Base-by-base conservation (phyloP, 108 stramenopile genomes). In the Nannochloropsis gaditana region DNA sequence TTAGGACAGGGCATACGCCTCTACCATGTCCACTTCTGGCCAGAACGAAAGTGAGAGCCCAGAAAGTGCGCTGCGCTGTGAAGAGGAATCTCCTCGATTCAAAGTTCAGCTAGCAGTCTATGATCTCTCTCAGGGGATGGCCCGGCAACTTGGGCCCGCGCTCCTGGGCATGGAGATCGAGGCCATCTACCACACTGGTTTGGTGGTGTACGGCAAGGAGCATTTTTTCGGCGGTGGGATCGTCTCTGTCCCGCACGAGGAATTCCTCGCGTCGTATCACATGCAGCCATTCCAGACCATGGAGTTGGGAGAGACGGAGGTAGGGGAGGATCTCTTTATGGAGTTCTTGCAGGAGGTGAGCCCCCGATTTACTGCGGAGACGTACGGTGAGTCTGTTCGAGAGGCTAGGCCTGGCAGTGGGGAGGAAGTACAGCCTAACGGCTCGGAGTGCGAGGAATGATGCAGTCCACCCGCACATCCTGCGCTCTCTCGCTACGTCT, bases 141-240 rank as follows among this genome's bases (percentile, higher is more conserved):
- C 91, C 2, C 17, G 11, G 11, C 81, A 45, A 4, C 84, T 91
- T 86, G 79, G 83, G 11, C 47, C 81, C 84, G 84, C 89, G 5
- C 43, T 91, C n/a, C 85, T 91, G 31, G 91, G 90, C 21, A 87
- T 90, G 86, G 89, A 90, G 73, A 91, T 91, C 43, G 90, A 90
- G 9, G 85, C 83, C 44, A 84, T 79, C 5, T 79, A 17, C 79
- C 84, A 43, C 79, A 84, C 79, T 11, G 45, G 84, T 43, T 19
- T 86, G 50, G 84, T 91, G 42, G 88, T 91, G 15, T 90, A 81
- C 45, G 89, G 86, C 44, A 81, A 82, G 41, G 91, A 91, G 82
- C 91, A 91, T 41, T 91, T 90, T 84, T 91, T 90, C 44, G 90
- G 91, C 11, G 91, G 91, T 3, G 91, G 91, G 9, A 73, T 91